phyloP scores from a whole-genome alignment of 2,329 filamentous ascomycete genomes.

The Simplicillium sp. region DNA sequence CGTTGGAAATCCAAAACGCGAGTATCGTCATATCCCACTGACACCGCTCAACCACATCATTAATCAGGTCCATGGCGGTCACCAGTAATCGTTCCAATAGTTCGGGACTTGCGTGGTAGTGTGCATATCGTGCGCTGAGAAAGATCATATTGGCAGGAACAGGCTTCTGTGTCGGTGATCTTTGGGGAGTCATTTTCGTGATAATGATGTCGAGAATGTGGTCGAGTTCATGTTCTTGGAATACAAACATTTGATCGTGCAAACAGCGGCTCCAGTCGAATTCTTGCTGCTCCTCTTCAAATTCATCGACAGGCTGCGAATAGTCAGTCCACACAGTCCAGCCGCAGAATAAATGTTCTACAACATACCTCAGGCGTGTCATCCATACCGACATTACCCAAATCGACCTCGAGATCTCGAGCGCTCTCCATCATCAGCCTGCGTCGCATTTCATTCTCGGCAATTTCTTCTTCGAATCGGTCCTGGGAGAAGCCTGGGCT shows the following conservation, averaged over 20 bases:
- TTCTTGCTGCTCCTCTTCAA: conserved; percentile 82
- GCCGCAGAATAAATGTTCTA: background rate
- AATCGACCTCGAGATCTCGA: conserved; percentile 88
- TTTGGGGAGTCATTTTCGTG: conserved; percentile 94
- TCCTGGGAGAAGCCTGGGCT: conserved; percentile 86
- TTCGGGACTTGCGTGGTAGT: conserved; percentile 87
- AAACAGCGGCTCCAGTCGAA: conserved; percentile 93
- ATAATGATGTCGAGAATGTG: conserved; percentile 92
- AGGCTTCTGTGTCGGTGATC: conserved; percentile 93
- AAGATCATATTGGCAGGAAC: conserved; percentile 97
- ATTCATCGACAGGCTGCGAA: conserved; percentile 58
- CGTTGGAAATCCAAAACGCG: conserved; percentile 98
- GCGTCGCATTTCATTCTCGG: conserved; percentile 88
- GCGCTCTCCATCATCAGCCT: conserved; percentile 99
- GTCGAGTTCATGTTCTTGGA: conserved; percentile 87
- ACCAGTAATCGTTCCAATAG: conserved; percentile 72
- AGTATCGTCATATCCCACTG: conserved; percentile 99
- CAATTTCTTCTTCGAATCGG: conserved; percentile 92
- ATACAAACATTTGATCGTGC: conserved; percentile 99
- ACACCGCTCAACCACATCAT: conserved; percentile 86
- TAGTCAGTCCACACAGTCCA: conserved; percentile 13
- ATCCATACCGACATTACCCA: conserved; percentile 91
- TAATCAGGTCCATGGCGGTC: conserved; percentile 91
- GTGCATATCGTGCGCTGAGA: conserved; percentile 86
- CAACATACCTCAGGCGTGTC: conserved; percentile 76